Conservation (phyloP, 352 stramenopile species). For the Globisporangium okanoganense region DNA sequence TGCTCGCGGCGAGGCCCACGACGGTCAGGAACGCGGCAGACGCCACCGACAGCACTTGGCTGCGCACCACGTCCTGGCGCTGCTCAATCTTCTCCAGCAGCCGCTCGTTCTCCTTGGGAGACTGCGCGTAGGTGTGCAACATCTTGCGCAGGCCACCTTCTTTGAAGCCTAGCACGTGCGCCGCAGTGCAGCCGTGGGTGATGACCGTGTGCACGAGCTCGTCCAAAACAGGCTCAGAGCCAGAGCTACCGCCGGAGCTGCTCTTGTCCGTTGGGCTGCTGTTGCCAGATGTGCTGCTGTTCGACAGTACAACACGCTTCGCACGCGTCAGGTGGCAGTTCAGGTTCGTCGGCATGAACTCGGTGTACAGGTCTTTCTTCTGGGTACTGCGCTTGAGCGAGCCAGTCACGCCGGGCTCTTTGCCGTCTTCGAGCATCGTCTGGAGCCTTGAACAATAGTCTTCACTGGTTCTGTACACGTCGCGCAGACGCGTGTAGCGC, state of each 20-base stretch:
- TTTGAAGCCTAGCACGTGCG: constrained; percentile 81
- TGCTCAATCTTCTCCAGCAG: constrained; percentile 69
- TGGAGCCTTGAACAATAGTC: constrained; percentile 67
- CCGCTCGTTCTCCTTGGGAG: constrained; percentile 33
- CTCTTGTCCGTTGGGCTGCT: constrained; percentile 25
- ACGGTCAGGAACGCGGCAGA: constrained; percentile 71
- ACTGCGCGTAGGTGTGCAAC: constrained; percentile 40
- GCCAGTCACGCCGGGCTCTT: constrained; percentile 78
- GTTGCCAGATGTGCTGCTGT: constrained; percentile 7
- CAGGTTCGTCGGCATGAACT: constrained; percentile 87
- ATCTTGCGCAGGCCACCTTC: constrained; percentile 73
- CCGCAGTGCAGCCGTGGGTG: constrained; percentile 77
- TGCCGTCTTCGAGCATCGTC: constrained; percentile 66
- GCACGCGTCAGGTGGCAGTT: constrained; percentile 80
- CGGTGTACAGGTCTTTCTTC: constrained; percentile 81
- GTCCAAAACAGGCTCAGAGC: constrained; percentile 18
- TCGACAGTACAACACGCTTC: constrained; percentile 48
- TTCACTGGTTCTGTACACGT: constrained; percentile 61
- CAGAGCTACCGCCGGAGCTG: constrained; percentile 16
- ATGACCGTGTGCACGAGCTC: constrained; percentile 72
- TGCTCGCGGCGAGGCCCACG: constrained; percentile 60
- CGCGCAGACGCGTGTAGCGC: constrained; percentile 58
- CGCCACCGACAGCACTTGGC: constrained; percentile 68
- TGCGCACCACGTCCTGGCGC: constrained; percentile 76
- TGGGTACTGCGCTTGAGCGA: constrained; percentile 81